Percentiles rank a stretch among this genome's conserved stretches.
These are phyloP conservation scores for Blastobotrys apis DNA, from an alignment of 1,139 yeast species.

Conservation along the genomic window DNA sequence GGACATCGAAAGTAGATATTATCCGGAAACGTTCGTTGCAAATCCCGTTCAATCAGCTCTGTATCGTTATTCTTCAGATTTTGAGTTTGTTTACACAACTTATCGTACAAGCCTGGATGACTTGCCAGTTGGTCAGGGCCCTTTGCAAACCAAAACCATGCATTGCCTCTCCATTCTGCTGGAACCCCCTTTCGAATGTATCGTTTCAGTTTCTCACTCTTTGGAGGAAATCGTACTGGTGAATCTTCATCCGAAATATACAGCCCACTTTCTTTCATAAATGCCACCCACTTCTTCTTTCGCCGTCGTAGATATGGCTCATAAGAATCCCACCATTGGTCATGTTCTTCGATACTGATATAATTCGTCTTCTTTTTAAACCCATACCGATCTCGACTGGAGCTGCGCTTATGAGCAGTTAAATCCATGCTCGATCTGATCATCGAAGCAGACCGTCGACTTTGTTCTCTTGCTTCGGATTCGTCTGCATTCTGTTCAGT, in stretches of 20 bases:
- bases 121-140: conserved; percentile 72
- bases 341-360: conserved; percentile 54
- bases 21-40: conserved; percentile 92
- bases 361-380: conserved; percentile 62
- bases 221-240: conserved; percentile 67
- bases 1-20: conserved; percentile 61
- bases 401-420: conserved; percentile 3
- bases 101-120: conserved; percentile 68
- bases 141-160: conserved; percentile 97
- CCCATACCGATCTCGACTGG: conserved; percentile 71
- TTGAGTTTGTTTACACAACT: conserved; percentile 53
- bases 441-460: conserved; percentile 14
- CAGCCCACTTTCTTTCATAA: conserved; percentile 69
- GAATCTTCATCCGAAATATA: conserved; percentile 28
- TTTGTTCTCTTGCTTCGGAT: too few species aligned
- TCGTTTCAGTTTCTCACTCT: conserved; percentile 73
- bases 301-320: conserved; percentile 58
- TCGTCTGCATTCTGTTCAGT: too few species aligned
- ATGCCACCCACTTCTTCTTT: conserved; percentile 66
- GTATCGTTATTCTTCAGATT: conserved; percentile 60
- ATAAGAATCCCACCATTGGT: conserved; percentile 70
- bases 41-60: conserved; percentile 89
- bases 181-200: conserved; percentile 90
- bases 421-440: conserved; percentile 15
- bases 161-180: conserved; percentile 94